phyloP scores from a whole-genome alignment of 768 basidiomycete species.

The Crepidotus variabilis region DNA sequence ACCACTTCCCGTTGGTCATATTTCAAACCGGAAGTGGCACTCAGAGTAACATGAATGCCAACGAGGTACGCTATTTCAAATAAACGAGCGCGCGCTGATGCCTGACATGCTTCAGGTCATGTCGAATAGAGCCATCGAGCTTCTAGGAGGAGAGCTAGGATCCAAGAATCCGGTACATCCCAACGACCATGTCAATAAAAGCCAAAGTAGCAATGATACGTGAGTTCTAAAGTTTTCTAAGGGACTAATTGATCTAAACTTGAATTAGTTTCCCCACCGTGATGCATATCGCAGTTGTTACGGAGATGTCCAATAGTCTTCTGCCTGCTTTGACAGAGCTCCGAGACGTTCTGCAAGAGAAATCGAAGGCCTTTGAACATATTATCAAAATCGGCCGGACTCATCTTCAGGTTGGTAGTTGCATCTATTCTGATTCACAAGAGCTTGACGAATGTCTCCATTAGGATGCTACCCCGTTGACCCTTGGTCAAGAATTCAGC shows the following conservation, averaged over 20 bases:
- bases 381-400: constrained; percentile 99
- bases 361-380: constrained; percentile 77
- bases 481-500: constrained; percentile 97
- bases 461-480: constrained; percentile 95
- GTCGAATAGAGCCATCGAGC: constrained; percentile 96
- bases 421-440: not conserved
- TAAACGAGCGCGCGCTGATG: not conserved
- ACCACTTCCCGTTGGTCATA: constrained; percentile 97
- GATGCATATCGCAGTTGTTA: constrained; percentile 97
- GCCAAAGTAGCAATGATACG: constrained; percentile 99
- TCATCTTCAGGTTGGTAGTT: constrained; percentile 67
- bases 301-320: constrained; percentile 74
- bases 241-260: not conserved
- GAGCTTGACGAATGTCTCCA: constrained; percentile 2
- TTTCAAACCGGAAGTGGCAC: constrained; percentile 99
- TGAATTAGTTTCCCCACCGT: constrained; percentile 87
- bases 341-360: constrained; percentile 78
- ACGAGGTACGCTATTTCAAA: constrained; percentile 60
- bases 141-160: constrained; percentile 92
- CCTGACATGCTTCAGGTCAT: constrained; percentile 63
- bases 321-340: constrained; percentile 85
- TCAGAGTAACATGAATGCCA: constrained; percentile 99
- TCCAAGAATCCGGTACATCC: constrained; percentile 98
- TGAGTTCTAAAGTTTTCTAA: constrained; percentile 33
- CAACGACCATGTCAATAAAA: constrained; percentile 99